Conservation (phyloP, 257 asterid species). For the Petunia axillaris region DNA sequence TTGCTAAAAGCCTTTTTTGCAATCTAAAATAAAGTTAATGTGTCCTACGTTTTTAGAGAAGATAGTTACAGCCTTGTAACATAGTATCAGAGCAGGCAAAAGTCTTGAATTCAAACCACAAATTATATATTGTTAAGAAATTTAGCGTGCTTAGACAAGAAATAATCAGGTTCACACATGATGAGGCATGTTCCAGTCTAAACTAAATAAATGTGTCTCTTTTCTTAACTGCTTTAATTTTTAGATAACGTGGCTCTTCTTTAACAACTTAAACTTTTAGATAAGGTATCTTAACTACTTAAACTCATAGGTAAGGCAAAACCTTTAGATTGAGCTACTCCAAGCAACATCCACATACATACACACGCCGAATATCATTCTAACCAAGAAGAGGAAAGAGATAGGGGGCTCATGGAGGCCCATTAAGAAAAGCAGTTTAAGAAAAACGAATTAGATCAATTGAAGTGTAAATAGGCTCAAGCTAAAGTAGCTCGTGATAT, state of each 20-base stretch:
- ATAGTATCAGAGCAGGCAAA: neutral
- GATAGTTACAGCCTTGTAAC: neutral
- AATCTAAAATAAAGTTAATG: neutral
- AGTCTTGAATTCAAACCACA: neutral
- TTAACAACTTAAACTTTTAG: neutral
- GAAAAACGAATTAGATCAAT: neutral
- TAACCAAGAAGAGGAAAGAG: too few relatives aligned
- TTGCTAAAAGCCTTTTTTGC: neutral
- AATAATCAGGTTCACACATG: neutral
- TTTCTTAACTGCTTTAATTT: neutral
- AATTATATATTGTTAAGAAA: neutral
- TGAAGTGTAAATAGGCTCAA: neutral
- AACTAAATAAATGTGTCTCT: neutral
- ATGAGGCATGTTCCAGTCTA: neutral
- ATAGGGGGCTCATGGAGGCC: neutral
- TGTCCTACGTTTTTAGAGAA: conserved; percentile 1
- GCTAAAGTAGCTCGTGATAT: neutral
- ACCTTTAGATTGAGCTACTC: too few relatives aligned
- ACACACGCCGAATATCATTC: too few relatives aligned
- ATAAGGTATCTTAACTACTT: neutral
- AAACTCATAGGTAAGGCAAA: neutral
- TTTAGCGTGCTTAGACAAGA: neutral
- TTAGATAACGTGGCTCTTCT: neutral
- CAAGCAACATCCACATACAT: too few relatives aligned
- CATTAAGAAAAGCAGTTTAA: neutral